Percentiles rank a stretch among this genome's conserved stretches.
Evolutionary conservation across 306 rosid genomes (phyloP).

Genomic region (Psophocarpus tetragonolobus): DNA sequence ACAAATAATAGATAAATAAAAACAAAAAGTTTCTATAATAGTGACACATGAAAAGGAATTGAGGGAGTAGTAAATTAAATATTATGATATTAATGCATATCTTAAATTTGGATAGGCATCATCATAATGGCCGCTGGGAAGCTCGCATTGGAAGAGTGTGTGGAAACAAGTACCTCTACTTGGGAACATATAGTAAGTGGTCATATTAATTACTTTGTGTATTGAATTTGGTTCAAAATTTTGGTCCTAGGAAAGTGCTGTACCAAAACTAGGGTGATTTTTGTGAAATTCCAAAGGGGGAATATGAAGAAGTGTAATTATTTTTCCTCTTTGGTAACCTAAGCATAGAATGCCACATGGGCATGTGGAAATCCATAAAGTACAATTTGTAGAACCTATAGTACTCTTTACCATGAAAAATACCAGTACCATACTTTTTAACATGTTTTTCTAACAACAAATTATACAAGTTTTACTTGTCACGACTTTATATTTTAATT

Average conservation of each 20-base stretch:
- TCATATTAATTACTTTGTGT: not conserved
- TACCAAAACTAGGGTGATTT: not conserved
- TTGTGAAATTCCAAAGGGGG: not conserved
- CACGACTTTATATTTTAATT: too few relatives aligned
- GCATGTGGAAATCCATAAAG: constrained; percentile 22
- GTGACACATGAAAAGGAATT: too few relatives aligned
- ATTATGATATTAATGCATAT: not conserved
- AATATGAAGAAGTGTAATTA: not conserved
- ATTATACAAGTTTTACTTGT: too few relatives aligned
- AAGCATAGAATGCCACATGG: constrained; percentile 8
- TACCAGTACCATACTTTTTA: too few relatives aligned
- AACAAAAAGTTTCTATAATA: too few relatives aligned
- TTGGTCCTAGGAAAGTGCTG: not conserved
- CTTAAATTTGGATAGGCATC: constrained; percentile 57
- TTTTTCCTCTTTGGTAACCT: not conserved
- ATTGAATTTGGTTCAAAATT: not conserved
- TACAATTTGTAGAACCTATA: constrained; percentile 6
- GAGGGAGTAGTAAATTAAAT: not conserved
- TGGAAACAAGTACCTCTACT: constrained; percentile 91
- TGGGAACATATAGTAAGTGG: constrained; percentile 84
- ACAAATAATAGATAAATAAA: too few relatives aligned
- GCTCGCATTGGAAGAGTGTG: constrained; percentile 91
- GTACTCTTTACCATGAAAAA: too few relatives aligned
- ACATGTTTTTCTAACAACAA: too few relatives aligned
- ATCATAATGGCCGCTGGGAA: constrained; percentile 97